Evolutionary conservation across 257 asterid species (phyloP), one percentile per base, ranked within the genome.

Genomic region (Thymus mandschuricus): DNA sequence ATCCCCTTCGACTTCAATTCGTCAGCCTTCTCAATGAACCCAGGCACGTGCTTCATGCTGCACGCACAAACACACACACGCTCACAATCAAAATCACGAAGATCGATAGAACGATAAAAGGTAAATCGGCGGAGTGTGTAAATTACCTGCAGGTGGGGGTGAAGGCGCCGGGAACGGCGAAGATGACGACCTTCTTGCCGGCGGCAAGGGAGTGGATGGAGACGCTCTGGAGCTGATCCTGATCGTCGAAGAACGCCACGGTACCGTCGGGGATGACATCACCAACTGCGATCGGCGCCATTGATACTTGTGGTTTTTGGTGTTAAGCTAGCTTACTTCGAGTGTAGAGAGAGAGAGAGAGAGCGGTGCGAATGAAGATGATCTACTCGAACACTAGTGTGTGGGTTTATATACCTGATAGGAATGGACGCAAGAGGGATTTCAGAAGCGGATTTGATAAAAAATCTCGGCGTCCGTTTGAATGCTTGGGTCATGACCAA

Each of bases 121-220:
- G 9, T 35, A 51, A 43, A 55, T 43, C 31, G 6, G 10, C 3
- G 1, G 30, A 73, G 38, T 4, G 51, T 3, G 30, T 21, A 21
- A 44, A 54, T 40, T 55, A 91, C 97, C 98, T 92, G 95, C 98
- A 92, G 63, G 95, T 90, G 40, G 97, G 96, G 61, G 98, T 92
- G 81, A 92, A 92, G 50, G 98, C 98, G 38, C 96, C 96, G 66
- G 97, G 98, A 70, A 92, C 97, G 74, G 92, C 97, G 64, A 90
- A 90, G 34, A 92, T 74, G 67, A 92, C 50, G 81, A 80, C 91
- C 78, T 90, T 92, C 66, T 92, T 90, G 28, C 87, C 95, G 78
- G 89, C 82, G 74, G 92, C 86, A 45, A 92, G 86, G 4, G 96
- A 84, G 89, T 88, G 95, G 28, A 92, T 60, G 3, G 96, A 79